Conservation (phyloP, 768 basidiomycete genomes). For the Cystobasidium ongulense region DNA sequence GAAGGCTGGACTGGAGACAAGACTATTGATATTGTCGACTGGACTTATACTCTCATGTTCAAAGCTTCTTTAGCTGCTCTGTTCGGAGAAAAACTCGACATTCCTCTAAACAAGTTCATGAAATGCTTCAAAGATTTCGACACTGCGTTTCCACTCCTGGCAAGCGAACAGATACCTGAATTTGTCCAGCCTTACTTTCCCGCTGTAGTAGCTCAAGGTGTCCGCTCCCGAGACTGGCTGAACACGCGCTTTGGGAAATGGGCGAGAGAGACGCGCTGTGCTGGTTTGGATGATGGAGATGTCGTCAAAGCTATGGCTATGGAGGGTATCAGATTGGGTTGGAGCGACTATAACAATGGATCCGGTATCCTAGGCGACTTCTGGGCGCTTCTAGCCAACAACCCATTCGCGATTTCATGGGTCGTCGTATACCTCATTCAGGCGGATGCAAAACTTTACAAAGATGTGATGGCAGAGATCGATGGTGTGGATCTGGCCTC, state of each 20-base stretch:
- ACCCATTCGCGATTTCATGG: slow-evolving; percentile 29
- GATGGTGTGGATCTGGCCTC: background rate
- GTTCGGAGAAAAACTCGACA: slow-evolving; percentile 30
- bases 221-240: background rate
- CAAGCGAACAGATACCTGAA: slow-evolving; percentile 30
- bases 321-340: background rate
- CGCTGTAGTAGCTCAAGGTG: background rate
- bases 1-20: background rate
- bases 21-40: slow-evolving; percentile 2
- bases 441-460: background rate
- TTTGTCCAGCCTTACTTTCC: slow-evolving; percentile 8
- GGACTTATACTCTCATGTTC: slow-evolving; percentile 29
- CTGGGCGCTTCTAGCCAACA: slow-evolving; percentile 36
- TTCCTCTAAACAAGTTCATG: background rate
- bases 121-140: slow-evolving; percentile 34
- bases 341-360: background rate
- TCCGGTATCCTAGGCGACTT: slow-evolving; percentile 18
- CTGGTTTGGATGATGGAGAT: slow-evolving; percentile 34
- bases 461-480: slow-evolving; percentile 24
- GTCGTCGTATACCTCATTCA: slow-evolving; percentile 34
- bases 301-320: slow-evolving; percentile 33
- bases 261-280: slow-evolving; percentile 29
- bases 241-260: slow-evolving; percentile 7
- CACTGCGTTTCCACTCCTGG: slow-evolving; percentile 34
- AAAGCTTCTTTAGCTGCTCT: slow-evolving; percentile 10